Percentiles rank a stretch among this genome's conserved stretches.
phyloP scores from a whole-genome alignment of 805 yeast genomes.

The Sungouiozyma ichnusensis region DNA sequence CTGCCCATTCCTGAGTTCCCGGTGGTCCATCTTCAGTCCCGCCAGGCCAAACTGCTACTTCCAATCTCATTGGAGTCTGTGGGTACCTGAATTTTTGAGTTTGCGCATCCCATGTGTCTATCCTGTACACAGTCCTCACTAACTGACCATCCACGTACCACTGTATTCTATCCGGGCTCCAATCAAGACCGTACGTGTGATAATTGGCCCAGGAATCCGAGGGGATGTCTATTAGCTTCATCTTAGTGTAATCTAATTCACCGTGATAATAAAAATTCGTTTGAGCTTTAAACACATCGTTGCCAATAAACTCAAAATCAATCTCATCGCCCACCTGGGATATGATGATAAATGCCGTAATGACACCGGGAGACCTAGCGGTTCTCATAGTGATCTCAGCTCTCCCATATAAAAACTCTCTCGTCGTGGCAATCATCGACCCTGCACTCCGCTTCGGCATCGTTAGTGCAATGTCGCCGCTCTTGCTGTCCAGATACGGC shows the following conservation, averaged over 20 bases:
- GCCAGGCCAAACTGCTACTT: slow-evolving; percentile 73
- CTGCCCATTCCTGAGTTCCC: slow-evolving; percentile 80
- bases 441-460: slow-evolving; percentile 75
- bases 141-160: slow-evolving; percentile 65
- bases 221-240: slow-evolving; percentile 22
- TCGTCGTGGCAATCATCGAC: slow-evolving; percentile 66
- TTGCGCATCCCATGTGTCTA: slow-evolving; percentile 55
- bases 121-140: slow-evolving; percentile 52
- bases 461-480: slow-evolving; percentile 41
- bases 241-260: slow-evolving; percentile 53
- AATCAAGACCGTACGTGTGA: slow-evolving; percentile 71
- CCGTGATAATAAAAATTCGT: slow-evolving; percentile 77
- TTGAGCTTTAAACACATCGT: slow-evolving; percentile 54
- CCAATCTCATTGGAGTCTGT: slow-evolving; percentile 67
- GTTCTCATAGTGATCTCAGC: slow-evolving; percentile 58
- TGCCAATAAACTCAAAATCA: slow-evolving; percentile 81
- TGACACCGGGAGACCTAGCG: slow-evolving; percentile 68
- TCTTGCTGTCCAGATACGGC: slow-evolving; percentile 37
- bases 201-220: slow-evolving; percentile 50
- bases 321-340: slow-evolving; percentile 87
- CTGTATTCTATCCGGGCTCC: slow-evolving; percentile 59
- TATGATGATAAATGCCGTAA: slow-evolving; percentile 71
- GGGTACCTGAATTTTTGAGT: slow-evolving; percentile 46
- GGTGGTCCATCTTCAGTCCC: slow-evolving; percentile 42
- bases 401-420: slow-evolving; percentile 78